A percentile compares a stretch with the other conserved stretches of the same genome.
phyloP scores from a whole-genome alignment of 2,329 filamentous ascomycete species.

The Lasiodiplodia hormozganensis region DNA sequence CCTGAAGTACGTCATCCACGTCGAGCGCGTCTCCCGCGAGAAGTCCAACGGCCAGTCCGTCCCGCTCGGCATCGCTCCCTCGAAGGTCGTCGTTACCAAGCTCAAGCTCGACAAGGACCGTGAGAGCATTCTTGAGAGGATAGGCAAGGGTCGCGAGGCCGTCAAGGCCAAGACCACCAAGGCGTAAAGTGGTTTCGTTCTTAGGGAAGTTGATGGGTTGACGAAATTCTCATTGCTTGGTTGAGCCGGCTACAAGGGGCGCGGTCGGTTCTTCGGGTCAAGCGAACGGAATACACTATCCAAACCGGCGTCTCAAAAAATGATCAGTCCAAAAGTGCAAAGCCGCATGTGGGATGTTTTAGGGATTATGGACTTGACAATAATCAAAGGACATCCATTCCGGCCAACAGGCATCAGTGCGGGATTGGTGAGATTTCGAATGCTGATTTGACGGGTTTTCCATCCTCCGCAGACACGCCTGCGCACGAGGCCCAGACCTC shows the following conservation, averaged over 20 bases:
- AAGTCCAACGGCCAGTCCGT: constrained; percentile 98
- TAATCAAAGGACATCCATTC: constrained; percentile 29
- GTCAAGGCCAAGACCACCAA: constrained; percentile 68
- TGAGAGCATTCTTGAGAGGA: constrained; percentile 85
- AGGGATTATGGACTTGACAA: constrained; percentile 41
- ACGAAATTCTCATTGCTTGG: constrained; percentile 48
- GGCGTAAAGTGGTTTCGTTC: constrained; percentile 51
- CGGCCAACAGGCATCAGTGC: background rate
- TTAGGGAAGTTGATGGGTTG: constrained; percentile 40
- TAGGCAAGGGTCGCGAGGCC: constrained; percentile 79
- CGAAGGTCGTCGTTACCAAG: constrained; percentile 98
- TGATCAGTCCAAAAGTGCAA: constrained; percentile 39
- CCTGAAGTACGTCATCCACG: constrained; percentile 90
- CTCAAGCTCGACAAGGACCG: constrained; percentile 97
- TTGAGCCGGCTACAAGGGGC: constrained; percentile 39
- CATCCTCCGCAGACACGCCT: background rate
- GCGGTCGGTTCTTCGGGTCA: constrained; percentile 42
- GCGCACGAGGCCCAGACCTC: background rate
- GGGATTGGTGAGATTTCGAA: background rate
- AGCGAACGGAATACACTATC: constrained; percentile 49
- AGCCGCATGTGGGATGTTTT: constrained; percentile 46
- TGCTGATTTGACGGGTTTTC: constrained; percentile 12
- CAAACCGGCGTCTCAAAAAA: constrained; percentile 38
- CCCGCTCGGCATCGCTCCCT: constrained; percentile 91
- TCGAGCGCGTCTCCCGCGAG: constrained; percentile 95